phyloP scores from a whole-genome alignment of 768 basidiomycete genomes.

The Boletus reticulatus region DNA sequence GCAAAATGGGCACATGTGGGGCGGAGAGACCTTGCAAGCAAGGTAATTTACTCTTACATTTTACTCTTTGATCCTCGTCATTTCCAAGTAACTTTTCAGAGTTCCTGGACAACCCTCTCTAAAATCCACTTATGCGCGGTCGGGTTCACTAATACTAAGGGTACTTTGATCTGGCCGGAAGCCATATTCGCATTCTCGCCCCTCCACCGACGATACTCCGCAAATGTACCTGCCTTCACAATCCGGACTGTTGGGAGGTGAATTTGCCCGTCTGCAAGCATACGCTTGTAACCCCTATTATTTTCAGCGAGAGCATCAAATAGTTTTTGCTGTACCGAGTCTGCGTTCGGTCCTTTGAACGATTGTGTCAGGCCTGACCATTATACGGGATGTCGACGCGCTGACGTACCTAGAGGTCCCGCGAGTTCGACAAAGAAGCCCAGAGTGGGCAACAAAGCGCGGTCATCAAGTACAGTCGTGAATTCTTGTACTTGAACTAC shows the following conservation, averaged over 20 bases:
- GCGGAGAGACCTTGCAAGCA: too few species aligned
- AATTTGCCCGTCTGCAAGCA: neutral
- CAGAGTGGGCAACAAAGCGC: neutral
- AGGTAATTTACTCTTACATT: too few species aligned
- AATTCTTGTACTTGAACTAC: constrained; percentile 12
- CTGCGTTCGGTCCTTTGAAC: neutral
- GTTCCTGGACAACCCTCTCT: constrained; percentile 14
- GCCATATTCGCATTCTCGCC: neutral
- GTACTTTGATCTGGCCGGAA: constrained; percentile 17
- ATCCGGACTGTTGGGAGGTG: too few species aligned
- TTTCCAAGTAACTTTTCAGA: neutral
- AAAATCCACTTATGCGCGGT: constrained; percentile 13
- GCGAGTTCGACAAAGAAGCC: constrained; percentile 17
- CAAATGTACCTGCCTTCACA: constrained; percentile 11
- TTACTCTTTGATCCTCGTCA: too few species aligned
- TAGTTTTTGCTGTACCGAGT: constrained; percentile 1
- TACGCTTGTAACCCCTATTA: neutral
- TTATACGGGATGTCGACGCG: neutral
- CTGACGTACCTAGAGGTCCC: constrained; percentile 7
- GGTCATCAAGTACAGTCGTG: constrained; percentile 14
- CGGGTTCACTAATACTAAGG: constrained; percentile 1
- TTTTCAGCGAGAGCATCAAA: constrained; percentile 4
- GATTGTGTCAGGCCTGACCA: too few species aligned
- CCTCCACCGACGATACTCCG: constrained; percentile 15
- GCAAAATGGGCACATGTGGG: too few species aligned